These are phyloP conservation scores for Penicillium sp. DNA, from an alignment of 2,329 filamentous ascomycete species.

Conservation along the genomic window DNA sequence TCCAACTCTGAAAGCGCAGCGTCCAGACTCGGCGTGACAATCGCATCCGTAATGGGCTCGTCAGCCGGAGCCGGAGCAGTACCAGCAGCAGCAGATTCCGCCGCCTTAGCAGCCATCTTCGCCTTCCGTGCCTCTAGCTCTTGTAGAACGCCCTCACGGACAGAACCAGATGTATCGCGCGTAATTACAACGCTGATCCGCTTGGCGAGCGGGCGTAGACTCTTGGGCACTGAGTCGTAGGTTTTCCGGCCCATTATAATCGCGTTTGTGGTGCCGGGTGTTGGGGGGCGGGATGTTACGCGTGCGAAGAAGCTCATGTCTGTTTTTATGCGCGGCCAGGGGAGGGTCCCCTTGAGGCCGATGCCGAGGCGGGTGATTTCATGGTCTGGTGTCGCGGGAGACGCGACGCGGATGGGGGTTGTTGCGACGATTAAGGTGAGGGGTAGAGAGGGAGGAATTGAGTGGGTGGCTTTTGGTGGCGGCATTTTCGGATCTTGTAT, in stretches of 20 bases:
- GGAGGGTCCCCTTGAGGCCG: conserved; percentile 73
- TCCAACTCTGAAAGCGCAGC: conserved; percentile 53
- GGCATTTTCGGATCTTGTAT: conserved; percentile 20
- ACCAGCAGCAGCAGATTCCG: conserved; percentile 6
- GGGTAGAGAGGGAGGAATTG: conserved; percentile 43
- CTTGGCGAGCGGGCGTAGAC: conserved; percentile 76
- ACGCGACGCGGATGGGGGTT: conserved; percentile 57
- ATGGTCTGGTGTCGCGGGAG: conserved; percentile 19
- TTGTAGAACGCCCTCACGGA: conserved; percentile 32
- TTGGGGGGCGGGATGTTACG: conserved; percentile 68
- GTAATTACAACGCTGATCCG: conserved; percentile 82
- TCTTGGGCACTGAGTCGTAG: conserved; percentile 82
- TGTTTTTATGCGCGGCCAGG: conserved; percentile 83
- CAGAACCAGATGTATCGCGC: conserved; percentile 33
- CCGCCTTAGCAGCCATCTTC: conserved; percentile 22
- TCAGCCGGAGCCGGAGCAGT: neutral
- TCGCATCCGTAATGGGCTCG: conserved; percentile 32
- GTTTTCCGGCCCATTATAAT: conserved; percentile 98
- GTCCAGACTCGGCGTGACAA: conserved; percentile 62
- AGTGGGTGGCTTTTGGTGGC: conserved; percentile 15
- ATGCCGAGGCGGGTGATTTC: conserved; percentile 72
- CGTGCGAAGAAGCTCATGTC: conserved; percentile 97
- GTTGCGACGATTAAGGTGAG: conserved; percentile 93
- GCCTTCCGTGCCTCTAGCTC: conserved; percentile 36
- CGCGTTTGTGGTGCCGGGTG: conserved; percentile 56